phyloP scores from a whole-genome alignment of 73 alveolate species.

The Paramecium sonneborni region DNA sequence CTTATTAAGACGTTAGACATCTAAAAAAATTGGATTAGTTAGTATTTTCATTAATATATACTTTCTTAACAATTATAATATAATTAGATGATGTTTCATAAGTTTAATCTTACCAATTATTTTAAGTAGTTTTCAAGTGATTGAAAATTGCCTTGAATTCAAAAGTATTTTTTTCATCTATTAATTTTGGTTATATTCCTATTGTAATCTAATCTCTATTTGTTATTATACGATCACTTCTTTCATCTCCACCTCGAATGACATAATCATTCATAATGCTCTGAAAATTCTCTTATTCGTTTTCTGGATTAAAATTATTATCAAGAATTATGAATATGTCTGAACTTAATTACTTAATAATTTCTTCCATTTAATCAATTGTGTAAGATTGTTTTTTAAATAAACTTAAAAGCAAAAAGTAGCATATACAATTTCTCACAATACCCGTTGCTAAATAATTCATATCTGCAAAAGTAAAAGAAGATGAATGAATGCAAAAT shows the following conservation, averaged over 20 bases:
- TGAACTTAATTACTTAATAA: neutral
- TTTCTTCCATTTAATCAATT: neutral
- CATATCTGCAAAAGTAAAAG: neutral
- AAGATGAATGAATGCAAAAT: neutral
- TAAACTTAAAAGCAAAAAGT: neutral
- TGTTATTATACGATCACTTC: neutral
- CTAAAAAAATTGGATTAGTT: neutral
- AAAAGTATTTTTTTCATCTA: neutral
- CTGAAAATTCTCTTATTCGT: neutral
- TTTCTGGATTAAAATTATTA: neutral
- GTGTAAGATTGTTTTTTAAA: neutral
- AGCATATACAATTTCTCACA: neutral
- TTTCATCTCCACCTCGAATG: neutral
- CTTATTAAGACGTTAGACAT: neutral
- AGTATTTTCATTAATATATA: neutral
- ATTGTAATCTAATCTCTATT: neutral
- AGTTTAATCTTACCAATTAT: neutral
- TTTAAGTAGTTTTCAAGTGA: neutral
- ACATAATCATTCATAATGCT: neutral
- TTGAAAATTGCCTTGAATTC: neutral
- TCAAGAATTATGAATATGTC: neutral
- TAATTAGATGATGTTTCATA: neutral
- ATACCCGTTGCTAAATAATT: constrained; percentile 18
- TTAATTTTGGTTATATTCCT: neutral
- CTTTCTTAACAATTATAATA: neutral